These are phyloP conservation scores for Leccinum pellstonianum DNA, from an alignment of 768 basidiomycete species.

Conservation along the genomic window DNA sequence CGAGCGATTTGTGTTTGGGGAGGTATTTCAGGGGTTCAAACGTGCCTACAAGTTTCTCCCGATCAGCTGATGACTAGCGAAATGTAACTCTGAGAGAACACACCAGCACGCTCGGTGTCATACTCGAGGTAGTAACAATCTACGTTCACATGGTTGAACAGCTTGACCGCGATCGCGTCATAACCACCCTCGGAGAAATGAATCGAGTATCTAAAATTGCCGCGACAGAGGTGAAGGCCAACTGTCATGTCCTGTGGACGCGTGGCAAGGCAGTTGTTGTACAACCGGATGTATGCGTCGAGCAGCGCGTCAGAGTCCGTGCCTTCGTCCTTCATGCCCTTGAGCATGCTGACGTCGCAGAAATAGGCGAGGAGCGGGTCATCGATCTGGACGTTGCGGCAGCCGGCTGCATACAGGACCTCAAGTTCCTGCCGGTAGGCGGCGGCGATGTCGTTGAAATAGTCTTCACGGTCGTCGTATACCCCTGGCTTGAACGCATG, in stretches of 20 bases:
- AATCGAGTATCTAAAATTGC: conserved; percentile 30
- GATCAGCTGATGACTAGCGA: not conserved
- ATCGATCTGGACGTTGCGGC: conserved; percentile 44
- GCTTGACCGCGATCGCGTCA: conserved; percentile 42
- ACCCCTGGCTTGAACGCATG: conserved; percentile 22
- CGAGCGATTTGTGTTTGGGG: conserved; percentile 38
- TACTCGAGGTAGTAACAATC: conserved; percentile 49
- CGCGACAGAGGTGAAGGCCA: conserved; percentile 46
- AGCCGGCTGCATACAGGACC: conserved; percentile 44
- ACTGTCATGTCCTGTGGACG: conserved; percentile 40
- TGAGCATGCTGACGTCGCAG: conserved; percentile 55
- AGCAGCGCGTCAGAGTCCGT: conserved; percentile 64
- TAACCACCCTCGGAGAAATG: conserved; percentile 49
- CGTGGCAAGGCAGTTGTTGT: conserved; percentile 38
- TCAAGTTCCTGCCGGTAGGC: conserved; percentile 47
- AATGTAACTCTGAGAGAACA: not conserved
- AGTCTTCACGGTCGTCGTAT: conserved; percentile 35
- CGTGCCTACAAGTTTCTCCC: conserved; percentile 12
- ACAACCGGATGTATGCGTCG: conserved; percentile 51
- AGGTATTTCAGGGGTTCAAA: conserved; percentile 34
- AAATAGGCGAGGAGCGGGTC: conserved; percentile 58
- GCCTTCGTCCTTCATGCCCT: conserved; percentile 58
- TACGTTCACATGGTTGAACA: conserved; percentile 45
- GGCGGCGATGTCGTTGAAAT: conserved; percentile 48
- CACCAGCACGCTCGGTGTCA: conserved; percentile 46